Percentiles rank a stretch among this genome's conserved stretches.
phyloP scores from a whole-genome alignment of 1,284 basidiomycete species.

The Serendipita sp. region DNA sequence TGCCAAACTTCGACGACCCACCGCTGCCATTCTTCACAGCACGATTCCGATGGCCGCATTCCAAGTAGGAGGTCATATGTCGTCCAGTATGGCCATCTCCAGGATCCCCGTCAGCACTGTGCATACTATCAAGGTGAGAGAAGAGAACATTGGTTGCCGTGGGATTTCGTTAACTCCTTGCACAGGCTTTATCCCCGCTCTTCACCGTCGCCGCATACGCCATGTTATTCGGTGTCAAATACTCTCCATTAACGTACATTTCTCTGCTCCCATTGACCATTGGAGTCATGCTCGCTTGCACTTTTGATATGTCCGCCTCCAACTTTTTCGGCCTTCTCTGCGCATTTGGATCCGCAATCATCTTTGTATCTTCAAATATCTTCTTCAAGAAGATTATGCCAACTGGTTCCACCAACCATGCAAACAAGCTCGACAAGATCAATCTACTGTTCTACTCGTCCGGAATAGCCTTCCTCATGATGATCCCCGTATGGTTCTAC shows the following conservation, averaged over 20 bases:
- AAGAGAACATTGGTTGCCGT: background rate
- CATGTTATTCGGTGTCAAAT: constrained; percentile 81
- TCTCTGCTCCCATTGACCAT: constrained; percentile 89
- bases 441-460: constrained; percentile 93
- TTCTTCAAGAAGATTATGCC: constrained; percentile 99
- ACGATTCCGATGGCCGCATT: constrained; percentile 91
- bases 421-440: constrained; percentile 86
- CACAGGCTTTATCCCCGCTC: constrained; percentile 83
- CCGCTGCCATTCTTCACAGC: constrained; percentile 53
- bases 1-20: constrained; percentile 54
- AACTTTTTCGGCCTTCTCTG: constrained; percentile 75
- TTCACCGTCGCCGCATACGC: constrained; percentile 96
- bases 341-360: constrained; percentile 85
- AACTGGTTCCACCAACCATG: constrained; percentile 31
- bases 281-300: constrained; percentile 96
- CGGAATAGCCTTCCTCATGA: constrained; percentile 83
- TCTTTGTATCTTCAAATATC: constrained; percentile 97
- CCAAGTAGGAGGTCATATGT: constrained; percentile 93
- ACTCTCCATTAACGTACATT: constrained; percentile 81
- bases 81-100: constrained; percentile 91
- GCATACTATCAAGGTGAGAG: constrained; percentile 90
- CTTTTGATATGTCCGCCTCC: constrained; percentile 78
- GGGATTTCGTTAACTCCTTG: constrained; percentile 10
- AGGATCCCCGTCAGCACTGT: constrained; percentile 94
- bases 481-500: constrained; percentile 89